Base-by-base conservation (phyloP, 2,329 filamentous ascomycete species). In the Penicillium frequentans region DNA sequence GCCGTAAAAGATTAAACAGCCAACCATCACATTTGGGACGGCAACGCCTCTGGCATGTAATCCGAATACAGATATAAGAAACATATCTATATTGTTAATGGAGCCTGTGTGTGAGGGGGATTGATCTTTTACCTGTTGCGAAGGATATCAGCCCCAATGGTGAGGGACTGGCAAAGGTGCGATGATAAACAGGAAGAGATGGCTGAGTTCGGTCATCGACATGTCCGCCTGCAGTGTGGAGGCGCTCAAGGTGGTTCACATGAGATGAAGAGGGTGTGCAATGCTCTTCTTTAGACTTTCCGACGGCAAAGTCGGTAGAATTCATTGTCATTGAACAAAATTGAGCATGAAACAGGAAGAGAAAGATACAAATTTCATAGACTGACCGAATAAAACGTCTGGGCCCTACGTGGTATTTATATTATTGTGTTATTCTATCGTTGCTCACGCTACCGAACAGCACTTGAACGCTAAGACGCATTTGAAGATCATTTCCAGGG, bases 61-160 rank as follows among this genome's bases (percentile, higher is more conserved):
- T n/a, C 33, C 33, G 33, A 35, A 35, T 14, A 35, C 14, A 16
- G 13, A 35, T 3, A 35, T 35, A 16, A 35, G 33, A 16, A 35
- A 35, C 1, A 35, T n/a, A 16, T 35, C 33, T 35, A 35, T 16
- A 35, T 7, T 16, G 33, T 35, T 35, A 35, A 19, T 19, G 7
- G 8, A 11, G 9, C 5, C 1, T 35, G 7, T 35, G 6, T 6
- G 6, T 16, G 5, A 35, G 1, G 6, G 13, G 2, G 14, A 35
- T 35, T 11, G 5, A 35, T 1, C 33, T 16, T 9, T 29, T 35
- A 63, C 70, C 68, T 33, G 73, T 74, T 2, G 70, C 74, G 59
- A 76, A 76, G 46, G 73, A 74, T 2, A 76, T 66, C 14, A 76
- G 65, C 54, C 73, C 73, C 26, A 76, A 56, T 1, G 68, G 68